These are phyloP conservation scores for Coccinonectria pachysandricola DNA, from an alignment of 2,329 filamentous ascomycete genomes.

Conservation along the genomic window DNA sequence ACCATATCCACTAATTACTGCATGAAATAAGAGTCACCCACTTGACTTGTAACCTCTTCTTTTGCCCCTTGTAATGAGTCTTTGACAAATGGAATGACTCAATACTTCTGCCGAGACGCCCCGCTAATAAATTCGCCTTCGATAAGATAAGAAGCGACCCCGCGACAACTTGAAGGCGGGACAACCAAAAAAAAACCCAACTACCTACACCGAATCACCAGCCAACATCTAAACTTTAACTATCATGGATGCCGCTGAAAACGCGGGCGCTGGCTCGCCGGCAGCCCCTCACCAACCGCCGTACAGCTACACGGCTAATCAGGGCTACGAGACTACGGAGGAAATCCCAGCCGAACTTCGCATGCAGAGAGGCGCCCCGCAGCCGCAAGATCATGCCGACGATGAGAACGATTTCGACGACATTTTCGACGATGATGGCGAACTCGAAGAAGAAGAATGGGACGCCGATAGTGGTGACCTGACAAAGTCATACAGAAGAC, in stretches of 20 bases:
- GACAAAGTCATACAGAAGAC: slow-evolving; percentile 82
- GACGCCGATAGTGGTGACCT: slow-evolving; percentile 54
- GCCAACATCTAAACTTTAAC: too few species aligned
- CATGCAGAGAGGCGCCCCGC: slow-evolving; percentile 17
- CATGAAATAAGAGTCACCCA: too few species aligned
- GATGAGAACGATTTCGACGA: slow-evolving; percentile 18
- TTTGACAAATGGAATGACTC: too few species aligned
- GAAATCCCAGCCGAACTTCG: slow-evolving; percentile 23
- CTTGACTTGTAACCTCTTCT: too few species aligned
- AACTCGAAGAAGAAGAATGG: slow-evolving; percentile 55
- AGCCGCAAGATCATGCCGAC: slow-evolving; percentile 11
- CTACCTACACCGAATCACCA: too few species aligned
- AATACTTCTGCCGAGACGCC: too few species aligned
- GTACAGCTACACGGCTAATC: slow-evolving; percentile 32
- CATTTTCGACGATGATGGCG: slow-evolving; percentile 36
- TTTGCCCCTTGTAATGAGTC: too few species aligned
- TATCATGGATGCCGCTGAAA: slow-evolving; percentile 12
- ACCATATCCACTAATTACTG: too few species aligned
- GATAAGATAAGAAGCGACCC: too few species aligned
- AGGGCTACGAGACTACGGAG: slow-evolving; percentile 32
- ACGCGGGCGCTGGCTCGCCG: slow-evolving; percentile 19
- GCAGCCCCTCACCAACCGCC: slow-evolving; percentile 35
- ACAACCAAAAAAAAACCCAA: too few species aligned
- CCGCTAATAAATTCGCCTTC: too few species aligned
- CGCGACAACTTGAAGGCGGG: too few species aligned